Percentiles rank a stretch among this genome's conserved stretches.
Conservation (phyloP, 805 yeast genomes). For the Wickerhamiella siamensis region DNA sequence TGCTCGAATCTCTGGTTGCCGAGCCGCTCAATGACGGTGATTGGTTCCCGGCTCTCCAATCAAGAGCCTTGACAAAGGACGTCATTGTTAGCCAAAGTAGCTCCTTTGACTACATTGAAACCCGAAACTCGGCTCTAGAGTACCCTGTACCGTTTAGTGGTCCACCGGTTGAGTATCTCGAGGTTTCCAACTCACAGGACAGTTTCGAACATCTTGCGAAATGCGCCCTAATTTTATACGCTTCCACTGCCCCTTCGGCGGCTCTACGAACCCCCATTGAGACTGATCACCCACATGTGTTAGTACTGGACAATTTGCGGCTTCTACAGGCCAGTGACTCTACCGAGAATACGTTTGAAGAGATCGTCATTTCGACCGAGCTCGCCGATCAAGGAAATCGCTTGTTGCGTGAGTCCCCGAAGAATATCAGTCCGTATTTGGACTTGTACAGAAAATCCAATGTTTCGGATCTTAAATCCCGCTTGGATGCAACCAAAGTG, state of each 20-base stretch:
- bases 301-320: constrained; percentile 10
- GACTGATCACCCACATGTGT: constrained; percentile 14
- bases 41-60: constrained; percentile 20
- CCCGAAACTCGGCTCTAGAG: constrained; percentile 23
- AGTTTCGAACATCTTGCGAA: constrained; percentile 19
- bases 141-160: constrained; percentile 18
- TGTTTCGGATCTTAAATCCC: constrained; percentile 15
- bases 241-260: constrained; percentile 11
- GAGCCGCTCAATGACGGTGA: constrained; percentile 24
- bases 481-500: constrained; percentile 9
- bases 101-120: constrained; percentile 20
- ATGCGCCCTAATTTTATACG: constrained; percentile 20
- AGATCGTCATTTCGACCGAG: constrained; percentile 9
- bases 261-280: constrained; percentile 12
- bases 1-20: constrained; percentile 22
- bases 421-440: constrained; percentile 17
- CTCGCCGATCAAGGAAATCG: constrained; percentile 18
- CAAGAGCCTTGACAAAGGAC: constrained; percentile 23
- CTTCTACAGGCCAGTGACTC: background rate
- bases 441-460: constrained; percentile 15
- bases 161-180: constrained; percentile 20
- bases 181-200: constrained; percentile 20
- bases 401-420: constrained; percentile 18
- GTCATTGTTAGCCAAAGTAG: constrained; percentile 19
- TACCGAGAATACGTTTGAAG: background rate